Conservation (phyloP, 2,329 filamentous ascomycete species). For the Ascocoryne sarcoides region DNA sequence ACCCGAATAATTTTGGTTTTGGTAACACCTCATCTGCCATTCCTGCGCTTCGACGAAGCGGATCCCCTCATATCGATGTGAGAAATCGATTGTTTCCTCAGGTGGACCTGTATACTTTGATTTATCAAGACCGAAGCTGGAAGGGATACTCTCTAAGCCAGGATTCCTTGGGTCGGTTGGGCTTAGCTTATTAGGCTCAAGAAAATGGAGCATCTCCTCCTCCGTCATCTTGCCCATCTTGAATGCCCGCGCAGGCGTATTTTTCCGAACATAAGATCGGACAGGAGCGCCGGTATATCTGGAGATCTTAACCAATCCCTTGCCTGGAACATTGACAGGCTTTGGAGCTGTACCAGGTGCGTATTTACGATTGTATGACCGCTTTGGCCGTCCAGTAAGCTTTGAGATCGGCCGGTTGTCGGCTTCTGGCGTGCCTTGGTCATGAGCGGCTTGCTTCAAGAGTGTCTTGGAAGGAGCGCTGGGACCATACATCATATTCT, state of each 20-base stretch:
- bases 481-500: constrained; percentile 13
- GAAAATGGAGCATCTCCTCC: constrained; percentile 16
- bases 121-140: constrained; percentile 9
- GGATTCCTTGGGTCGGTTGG: constrained; percentile 15
- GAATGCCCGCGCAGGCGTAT: background rate
- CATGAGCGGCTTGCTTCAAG: background rate
- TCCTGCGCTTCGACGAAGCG: constrained; percentile 4
- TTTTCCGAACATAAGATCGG: constrained; percentile 1
- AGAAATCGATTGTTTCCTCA: background rate
- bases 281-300: constrained; percentile 5
- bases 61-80: background rate
- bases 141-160: constrained; percentile 21
- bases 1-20: background rate
- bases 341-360: background rate
- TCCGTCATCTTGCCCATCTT: constrained; percentile 7
- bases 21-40: too few species aligned
- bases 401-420: background rate
- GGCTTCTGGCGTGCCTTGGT: background rate
- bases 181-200: constrained; percentile 16
- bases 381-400: constrained; percentile 1
- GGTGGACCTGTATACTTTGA: background rate
- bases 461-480: constrained; percentile 12
- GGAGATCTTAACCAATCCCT: background rate
- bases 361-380: background rate
- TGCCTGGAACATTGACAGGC: background rate